Conservation (phyloP, 129 eudicot genomes). For the Artemisia annua region DNA sequence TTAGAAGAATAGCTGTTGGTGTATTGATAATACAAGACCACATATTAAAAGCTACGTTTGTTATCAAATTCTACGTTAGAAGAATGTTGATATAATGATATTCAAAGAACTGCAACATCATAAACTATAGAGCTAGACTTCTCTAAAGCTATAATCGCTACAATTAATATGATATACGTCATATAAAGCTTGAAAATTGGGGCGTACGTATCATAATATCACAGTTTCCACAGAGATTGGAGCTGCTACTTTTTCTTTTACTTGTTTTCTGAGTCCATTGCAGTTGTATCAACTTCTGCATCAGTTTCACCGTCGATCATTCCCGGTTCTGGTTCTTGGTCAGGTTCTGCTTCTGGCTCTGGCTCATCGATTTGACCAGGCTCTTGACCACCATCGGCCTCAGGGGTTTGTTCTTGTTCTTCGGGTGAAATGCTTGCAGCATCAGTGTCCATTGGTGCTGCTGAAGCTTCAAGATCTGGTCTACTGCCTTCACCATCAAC, state of each 20-base stretch:
- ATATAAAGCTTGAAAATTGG: neutral
- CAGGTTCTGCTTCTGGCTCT: constrained; percentile 54
- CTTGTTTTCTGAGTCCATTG: constrained; percentile 34
- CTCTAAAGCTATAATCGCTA: neutral
- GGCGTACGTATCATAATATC: neutral
- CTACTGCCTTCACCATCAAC: constrained; percentile 56
- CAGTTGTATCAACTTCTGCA: constrained; percentile 57
- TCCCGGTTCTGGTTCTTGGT: constrained; percentile 56
- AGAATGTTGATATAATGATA: no score
- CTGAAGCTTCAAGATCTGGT: constrained; percentile 57
- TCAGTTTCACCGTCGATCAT: constrained; percentile 73
- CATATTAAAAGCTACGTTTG: no score
- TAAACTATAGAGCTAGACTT: neutral
- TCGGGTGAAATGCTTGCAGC: constrained; percentile 52
- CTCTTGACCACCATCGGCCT: constrained; percentile 64
- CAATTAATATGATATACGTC: neutral
- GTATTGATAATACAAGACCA: no score
- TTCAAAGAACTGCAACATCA: no score
- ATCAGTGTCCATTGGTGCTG: constrained; percentile 67
- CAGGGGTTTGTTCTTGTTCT: constrained; percentile 67
- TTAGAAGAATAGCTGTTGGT: no score
- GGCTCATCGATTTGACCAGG: constrained; percentile 67
- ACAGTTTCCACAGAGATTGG: constrained; percentile 5
- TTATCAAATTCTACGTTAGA: no score
- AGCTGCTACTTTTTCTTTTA: neutral